Evolutionary conservation across 2,329 filamentous ascomycete genomes (phyloP), one percentile per base, ranked within the genome.

Genomic region (Magnaporthales sp.): DNA sequence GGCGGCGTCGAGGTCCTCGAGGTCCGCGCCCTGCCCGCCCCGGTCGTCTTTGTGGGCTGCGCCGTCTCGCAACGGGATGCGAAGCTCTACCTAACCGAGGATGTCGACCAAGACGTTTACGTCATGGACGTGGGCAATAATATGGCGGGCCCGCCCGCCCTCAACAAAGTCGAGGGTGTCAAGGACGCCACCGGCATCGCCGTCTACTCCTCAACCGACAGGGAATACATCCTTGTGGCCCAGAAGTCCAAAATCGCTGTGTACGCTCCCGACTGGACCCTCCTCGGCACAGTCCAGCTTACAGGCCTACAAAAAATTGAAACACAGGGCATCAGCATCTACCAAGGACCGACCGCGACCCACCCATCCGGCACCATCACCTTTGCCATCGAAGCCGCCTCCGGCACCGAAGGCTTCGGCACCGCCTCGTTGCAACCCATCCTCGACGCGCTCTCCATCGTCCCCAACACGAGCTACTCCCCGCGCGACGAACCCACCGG

Each of bases 31-130:
- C 81, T 82, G 67, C 68, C 74, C 0, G 73, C 77, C 0, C 75
- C 75, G 0, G 75, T 80, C 11, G 80, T 83, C 66, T 74, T 77
- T 3, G 78, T 79, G 3, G 77, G 79, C 0, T 83, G 81, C 65
- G 77, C 79, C 5, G 75, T 77, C 9, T 80, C 78, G 0, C 68
- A 73, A 1, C 73, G 73, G 1, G 72, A 74, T n/a, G 72, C 74
- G 0, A 72, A 72, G 9, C 74, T 83, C 63, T 80, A 78, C 67
- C 76, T 82, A 11, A 76, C 76, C 4, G 73, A 74, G 0, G 77
- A 80, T 13, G 79, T 80, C 22, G 73, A 74, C 66, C 72, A 75
- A 8, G 69, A 67, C 0, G 68, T 81, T 3, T 82, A 81, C 67
- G 62, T 68, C 0, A 80, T 83, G 62, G 58, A 72, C 0, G 76